Conservation (phyloP, 306 rosid species). For the Geum urbanum region DNA sequence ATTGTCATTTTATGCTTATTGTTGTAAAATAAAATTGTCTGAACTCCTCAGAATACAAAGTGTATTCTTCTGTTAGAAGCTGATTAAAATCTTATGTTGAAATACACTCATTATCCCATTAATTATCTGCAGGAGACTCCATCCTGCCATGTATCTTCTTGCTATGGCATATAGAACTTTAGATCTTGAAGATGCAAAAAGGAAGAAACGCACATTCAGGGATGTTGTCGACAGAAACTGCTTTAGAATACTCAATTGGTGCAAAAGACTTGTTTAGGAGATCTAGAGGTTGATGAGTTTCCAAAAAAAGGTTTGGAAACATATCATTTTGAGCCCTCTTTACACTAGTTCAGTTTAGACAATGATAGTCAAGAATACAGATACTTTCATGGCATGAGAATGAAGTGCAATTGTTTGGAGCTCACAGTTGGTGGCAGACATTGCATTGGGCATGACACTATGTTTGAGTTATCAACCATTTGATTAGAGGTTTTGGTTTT, state of each 20-base stretch:
- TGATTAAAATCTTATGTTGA: neutral
- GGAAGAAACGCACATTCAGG: slow-evolving; percentile 49
- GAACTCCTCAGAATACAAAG: too few species aligned
- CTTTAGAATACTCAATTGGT: slow-evolving; percentile 66
- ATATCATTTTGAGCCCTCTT: neutral
- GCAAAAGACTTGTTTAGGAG: slow-evolving; percentile 60
- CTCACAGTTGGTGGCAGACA: neutral
- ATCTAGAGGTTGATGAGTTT: neutral
- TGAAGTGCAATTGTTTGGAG: neutral
- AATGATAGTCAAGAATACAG: slow-evolving; percentile 15
- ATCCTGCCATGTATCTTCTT: slow-evolving; percentile 90
- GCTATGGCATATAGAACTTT: slow-evolving; percentile 90
- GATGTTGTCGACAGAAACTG: slow-evolving; percentile 45
- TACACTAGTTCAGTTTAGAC: neutral
- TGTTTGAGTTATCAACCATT: neutral
- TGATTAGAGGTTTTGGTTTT: neutral
- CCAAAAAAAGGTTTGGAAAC: neutral
- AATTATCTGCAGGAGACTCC: slow-evolving; percentile 72
- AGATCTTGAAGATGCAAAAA: slow-evolving; percentile 77
- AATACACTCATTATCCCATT: slow-evolving; percentile 29
- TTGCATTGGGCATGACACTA: neutral
- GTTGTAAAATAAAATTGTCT: neutral
- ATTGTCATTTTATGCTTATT: neutral
- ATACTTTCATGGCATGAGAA: slow-evolving; percentile 10
- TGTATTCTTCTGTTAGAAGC: too few species aligned